Percentiles rank a stretch among this genome's conserved stretches.
Evolutionary conservation across 495 filamentous ascomycete species (phyloP).

Genomic region (Elasticomyces elasticus): DNA sequence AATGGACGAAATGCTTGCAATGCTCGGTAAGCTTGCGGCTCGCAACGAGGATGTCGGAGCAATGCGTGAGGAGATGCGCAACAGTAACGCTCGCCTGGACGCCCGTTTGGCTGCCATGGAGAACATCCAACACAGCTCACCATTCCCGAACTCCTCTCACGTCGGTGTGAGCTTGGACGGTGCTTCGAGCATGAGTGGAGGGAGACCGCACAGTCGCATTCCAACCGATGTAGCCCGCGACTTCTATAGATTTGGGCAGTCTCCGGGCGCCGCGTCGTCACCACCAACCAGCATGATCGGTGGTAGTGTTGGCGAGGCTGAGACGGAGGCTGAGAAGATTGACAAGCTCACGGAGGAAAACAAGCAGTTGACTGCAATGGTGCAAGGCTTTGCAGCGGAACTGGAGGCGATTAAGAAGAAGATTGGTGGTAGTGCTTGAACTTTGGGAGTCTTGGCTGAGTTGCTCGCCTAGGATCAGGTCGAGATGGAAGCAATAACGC

Average conservation of each 20-base stretch:
- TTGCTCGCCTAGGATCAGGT: too few species aligned
- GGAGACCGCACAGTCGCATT: not conserved
- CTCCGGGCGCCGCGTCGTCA: not conserved
- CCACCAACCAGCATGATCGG: not conserved
- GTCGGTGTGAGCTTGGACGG: not conserved
- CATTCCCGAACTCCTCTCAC: not conserved
- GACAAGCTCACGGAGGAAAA: conserved; percentile 10
- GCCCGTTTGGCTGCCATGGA: conserved; percentile 12
- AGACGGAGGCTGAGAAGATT: conserved; percentile 6
- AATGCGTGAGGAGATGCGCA: conserved; percentile 17
- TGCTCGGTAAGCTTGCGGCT: conserved; percentile 4
- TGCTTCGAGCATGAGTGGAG: not conserved
- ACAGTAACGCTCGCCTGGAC: conserved; percentile 1
- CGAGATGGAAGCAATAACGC: too few species aligned
- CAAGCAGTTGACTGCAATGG: conserved; percentile 6
- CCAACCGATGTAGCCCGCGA: conserved; percentile 9
- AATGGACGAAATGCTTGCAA: conserved; percentile 10
- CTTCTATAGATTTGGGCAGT: conserved; percentile 10
- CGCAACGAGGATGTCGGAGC: conserved; percentile 8
- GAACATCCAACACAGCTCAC: not conserved
- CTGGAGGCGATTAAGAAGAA: conserved; percentile 12
- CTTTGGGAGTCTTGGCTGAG: too few species aligned
- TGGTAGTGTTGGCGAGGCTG: not conserved
- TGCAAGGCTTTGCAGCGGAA: conserved; percentile 13
- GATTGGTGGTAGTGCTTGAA: not conserved